Percentiles rank a stretch among this genome's conserved stretches.
Evolutionary conservation across 345 rosid genomes (phyloP).

Genomic region (Dovyalis caffra): DNA sequence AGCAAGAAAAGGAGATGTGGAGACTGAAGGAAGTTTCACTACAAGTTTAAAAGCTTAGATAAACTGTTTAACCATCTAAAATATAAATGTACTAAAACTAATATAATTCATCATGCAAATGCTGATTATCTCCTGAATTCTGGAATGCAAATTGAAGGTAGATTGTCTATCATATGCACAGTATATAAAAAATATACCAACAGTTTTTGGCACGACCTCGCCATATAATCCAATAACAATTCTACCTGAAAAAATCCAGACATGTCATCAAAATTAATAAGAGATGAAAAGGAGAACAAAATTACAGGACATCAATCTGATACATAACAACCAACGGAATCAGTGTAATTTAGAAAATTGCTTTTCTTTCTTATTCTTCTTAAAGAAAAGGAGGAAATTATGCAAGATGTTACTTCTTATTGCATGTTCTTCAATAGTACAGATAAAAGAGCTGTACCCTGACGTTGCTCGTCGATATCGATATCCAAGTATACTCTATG

Average conservation of each 20-base stretch:
- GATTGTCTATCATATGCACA: not conserved
- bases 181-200: conserved; percentile 54
- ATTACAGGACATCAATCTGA: not conserved
- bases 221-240: conserved; percentile 94
- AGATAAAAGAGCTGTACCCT: conserved; percentile 43
- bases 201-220: conserved; percentile 81
- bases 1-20: not conserved
- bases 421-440: not conserved
- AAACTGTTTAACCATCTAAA: not conserved
- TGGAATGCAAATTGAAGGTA: not conserved
- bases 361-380: not conserved
- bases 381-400: not conserved
- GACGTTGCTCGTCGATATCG: conserved; percentile 84
- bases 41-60: not conserved
- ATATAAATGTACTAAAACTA: not conserved
- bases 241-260: conserved; percentile 64
- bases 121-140: not conserved
- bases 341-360: not conserved
- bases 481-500: conserved; percentile 91
- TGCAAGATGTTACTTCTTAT: not conserved
- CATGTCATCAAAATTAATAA: not conserved
- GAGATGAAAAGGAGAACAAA: conserved; percentile 13
- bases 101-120: not conserved
- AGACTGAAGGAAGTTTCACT: not conserved
- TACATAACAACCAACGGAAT: not conserved